Evolutionary conservation across 257 asterid genomes (phyloP), one percentile per base, ranked within the genome.

Genomic region (Jaltomata sinuosa): DNA sequence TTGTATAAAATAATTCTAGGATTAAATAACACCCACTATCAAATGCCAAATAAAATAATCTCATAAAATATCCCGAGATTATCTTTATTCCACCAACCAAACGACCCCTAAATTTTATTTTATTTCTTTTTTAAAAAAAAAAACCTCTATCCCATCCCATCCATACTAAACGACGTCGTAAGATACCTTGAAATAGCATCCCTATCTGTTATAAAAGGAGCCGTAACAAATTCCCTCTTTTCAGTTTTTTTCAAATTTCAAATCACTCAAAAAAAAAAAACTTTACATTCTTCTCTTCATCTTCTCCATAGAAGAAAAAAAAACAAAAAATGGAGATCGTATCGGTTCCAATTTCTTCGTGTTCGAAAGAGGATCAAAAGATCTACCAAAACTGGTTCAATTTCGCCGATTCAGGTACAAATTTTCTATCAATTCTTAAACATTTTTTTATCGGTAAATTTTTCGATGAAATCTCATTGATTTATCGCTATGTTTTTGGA

Each of bases 331-430:
- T 90, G 94, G 94, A 91, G 85, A 87, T 85, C 79, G 88, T 79
- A 22, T 87, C 94, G 16, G 89, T 84, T 69, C 69, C 92, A 3
- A 72, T 85, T 22, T 19, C 69, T 83, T 84, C 81, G 5, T 92
- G 90, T 55, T 85, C 93, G 1, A 93, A 91, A 83, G 96, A 93
- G 68, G 87, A 89, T n/a, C 93, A 87, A 25, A 88, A 90, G 25
- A 74, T 72, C 80, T 96, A 94, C 61, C 96, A 92, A 76, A 87
- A 86, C 40, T 96, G 98, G 98, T 96, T 96, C 88, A 87, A 57
- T 83, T 68, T 85, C 76, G 97, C 91, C 36, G 99, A 96, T 92
- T 93, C 98, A 89, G 99, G 99, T 96, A 61, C 1, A 6, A 8
- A 53, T 14, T 29, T n/a, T 57, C 18, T 22, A 52, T 4, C 8